Percentiles rank a stretch among this genome's conserved stretches.
Conservation (phyloP, 306 rosid species). For the Urtica urens region DNA sequence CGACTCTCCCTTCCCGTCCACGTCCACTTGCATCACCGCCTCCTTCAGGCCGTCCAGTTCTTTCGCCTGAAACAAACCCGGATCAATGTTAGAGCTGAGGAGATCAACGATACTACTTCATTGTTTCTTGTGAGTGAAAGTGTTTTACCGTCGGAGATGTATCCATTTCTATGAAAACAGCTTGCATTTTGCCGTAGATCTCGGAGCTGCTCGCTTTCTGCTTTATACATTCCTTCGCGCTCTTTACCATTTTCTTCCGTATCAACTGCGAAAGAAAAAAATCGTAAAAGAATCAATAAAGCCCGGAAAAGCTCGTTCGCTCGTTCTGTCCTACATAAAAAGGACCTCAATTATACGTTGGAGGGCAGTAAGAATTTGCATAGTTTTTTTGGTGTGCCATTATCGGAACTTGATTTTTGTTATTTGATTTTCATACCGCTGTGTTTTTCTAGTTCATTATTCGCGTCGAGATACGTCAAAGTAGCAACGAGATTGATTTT, state of each 20-base stretch:
- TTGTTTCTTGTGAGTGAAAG: no score
- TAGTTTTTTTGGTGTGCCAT: no score
- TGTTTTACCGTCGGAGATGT: slow-evolving; percentile 60
- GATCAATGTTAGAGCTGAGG: no score
- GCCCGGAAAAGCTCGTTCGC: no score
- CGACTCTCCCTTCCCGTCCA: slow-evolving; percentile 21
- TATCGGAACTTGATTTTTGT: no score
- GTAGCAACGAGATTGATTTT: no score
- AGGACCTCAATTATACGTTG: no score
- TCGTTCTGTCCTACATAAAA: no score
- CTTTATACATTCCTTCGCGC: slow-evolving; percentile 59
- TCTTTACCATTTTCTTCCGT: slow-evolving; percentile 55
- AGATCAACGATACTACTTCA: no score
- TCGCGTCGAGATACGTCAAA: no score
- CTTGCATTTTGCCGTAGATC: slow-evolving; percentile 60
- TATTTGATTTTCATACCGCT: no score
- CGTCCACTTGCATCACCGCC: slow-evolving; percentile 30
- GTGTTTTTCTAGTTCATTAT: not conserved
- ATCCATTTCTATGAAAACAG: slow-evolving; percentile 59
- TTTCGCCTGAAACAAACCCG: slow-evolving; percentile 20
- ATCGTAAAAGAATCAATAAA: not conserved
- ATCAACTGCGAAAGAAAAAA: slow-evolving; percentile 35
- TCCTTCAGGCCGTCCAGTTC: slow-evolving; percentile 28
- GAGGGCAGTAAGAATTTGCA: no score
- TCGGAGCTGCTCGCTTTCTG: slow-evolving; percentile 39